Conservation (phyloP, 2,329 filamentous ascomycete genomes). For the Cryphonectria parasitica region DNA sequence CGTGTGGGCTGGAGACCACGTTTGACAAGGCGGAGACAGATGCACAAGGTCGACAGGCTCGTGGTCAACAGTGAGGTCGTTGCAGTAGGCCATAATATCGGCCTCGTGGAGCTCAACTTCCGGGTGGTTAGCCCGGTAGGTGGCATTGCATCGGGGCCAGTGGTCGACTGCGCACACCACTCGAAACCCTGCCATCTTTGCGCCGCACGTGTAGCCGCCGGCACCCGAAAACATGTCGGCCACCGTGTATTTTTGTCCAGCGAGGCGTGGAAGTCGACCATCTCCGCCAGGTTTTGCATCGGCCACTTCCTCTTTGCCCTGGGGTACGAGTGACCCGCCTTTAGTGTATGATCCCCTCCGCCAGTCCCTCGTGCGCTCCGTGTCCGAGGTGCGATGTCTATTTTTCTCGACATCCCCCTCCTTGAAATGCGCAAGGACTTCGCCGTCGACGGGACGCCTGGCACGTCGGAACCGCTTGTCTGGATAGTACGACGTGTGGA, state of each 20-base stretch:
- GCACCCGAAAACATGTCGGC: conserved; percentile 76
- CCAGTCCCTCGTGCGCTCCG: conserved; percentile 41
- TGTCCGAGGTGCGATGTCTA: conserved; percentile 34
- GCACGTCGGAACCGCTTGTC: conserved; percentile 32
- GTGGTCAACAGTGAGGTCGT: conserved; percentile 33
- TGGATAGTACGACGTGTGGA: conserved; percentile 42
- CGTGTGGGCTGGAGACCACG: conserved; percentile 75
- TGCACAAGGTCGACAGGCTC: conserved; percentile 69
- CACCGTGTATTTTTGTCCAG: conserved; percentile 62
- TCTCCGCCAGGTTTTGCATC: background rate
- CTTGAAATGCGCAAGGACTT: conserved; percentile 38
- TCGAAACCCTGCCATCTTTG: conserved; percentile 58
- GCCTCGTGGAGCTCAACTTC: conserved; percentile 51
- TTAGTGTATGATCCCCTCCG: conserved; percentile 41
- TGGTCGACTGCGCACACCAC: conserved; percentile 69
- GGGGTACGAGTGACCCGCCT: conserved; percentile 45
- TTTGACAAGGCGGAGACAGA: conserved; percentile 77
- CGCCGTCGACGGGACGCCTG: conserved; percentile 39
- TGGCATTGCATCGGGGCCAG: conserved; percentile 56
- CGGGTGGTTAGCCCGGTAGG: conserved; percentile 64
- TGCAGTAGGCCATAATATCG: conserved; percentile 41
- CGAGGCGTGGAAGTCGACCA: conserved; percentile 16
- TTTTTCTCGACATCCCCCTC: conserved; percentile 36
- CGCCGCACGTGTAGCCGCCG: conserved; percentile 72
- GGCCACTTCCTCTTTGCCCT: conserved; percentile 33